phyloP scores from a whole-genome alignment of 306 rosid genomes.

The Lathyrus tuberosus region DNA sequence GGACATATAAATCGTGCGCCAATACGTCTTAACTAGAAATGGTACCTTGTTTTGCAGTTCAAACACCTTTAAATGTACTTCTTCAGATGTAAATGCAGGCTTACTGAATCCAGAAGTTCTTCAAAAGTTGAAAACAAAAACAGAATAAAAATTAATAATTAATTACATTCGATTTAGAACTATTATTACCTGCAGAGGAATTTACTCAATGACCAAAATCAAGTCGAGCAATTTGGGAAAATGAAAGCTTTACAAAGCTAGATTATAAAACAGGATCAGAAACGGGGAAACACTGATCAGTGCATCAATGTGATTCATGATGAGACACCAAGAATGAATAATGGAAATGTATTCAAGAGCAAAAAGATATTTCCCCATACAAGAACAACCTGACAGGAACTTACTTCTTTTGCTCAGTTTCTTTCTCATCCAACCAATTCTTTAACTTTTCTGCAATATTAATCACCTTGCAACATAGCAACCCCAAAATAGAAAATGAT shows the following conservation, averaged over 20 bases:
- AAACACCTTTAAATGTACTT: constrained; percentile 62
- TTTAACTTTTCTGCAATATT: constrained; percentile 66
- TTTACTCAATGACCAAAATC: constrained; percentile 24
- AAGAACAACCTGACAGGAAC: constrained; percentile 40
- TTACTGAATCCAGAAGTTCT: constrained; percentile 70
- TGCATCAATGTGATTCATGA: background rate
- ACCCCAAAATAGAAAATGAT: constrained; percentile 31
- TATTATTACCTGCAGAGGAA: background rate
- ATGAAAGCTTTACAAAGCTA: constrained; percentile 20
- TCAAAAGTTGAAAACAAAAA: constrained; percentile 47
- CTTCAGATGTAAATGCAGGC: constrained; percentile 86
- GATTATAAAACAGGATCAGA: background rate
- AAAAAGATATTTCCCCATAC: background rate
- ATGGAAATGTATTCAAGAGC: background rate
- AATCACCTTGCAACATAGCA: constrained; percentile 65
- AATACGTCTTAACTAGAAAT: constrained; percentile 4
- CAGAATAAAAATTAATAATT: constrained; percentile 23
- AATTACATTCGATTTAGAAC: background rate
- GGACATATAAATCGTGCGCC: constrained; percentile 29
- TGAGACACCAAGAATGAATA: background rate
- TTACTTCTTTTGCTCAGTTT: constrained; percentile 83
- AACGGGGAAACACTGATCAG: background rate
- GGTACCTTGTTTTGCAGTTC: constrained; percentile 79
- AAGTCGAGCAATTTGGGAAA: background rate
- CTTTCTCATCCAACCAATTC: constrained; percentile 82